Percentiles rank a stretch among this genome's conserved stretches.
Conservation (phyloP, 2,329 filamentous ascomycete species). For the Cladophialophora bantiana region DNA sequence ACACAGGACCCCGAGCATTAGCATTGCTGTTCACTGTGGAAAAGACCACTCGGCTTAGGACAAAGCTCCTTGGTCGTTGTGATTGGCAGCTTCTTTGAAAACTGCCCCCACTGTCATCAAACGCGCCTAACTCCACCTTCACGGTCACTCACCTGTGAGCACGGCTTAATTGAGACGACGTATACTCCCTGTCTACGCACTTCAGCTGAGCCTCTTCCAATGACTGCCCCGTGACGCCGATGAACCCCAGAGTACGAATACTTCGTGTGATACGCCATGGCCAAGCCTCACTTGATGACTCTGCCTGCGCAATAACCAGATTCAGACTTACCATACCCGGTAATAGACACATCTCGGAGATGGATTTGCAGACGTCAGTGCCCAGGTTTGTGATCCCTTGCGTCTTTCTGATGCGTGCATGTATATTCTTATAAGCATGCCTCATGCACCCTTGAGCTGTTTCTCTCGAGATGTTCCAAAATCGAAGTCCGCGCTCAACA, state of each 20-base stretch:
- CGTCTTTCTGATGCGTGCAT: not conserved
- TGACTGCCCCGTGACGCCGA: not conserved
- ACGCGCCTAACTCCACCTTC: not conserved
- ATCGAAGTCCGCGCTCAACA: not conserved
- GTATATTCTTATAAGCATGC: not conserved
- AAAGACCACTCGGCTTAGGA: not conserved
- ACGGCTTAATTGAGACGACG: not conserved
- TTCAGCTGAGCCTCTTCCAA: not conserved
- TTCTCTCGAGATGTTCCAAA: not conserved
- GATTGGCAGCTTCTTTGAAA: not conserved
- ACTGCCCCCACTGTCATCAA: slow-evolving; percentile 1
- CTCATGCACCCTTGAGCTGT: not conserved
- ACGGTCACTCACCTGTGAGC: not conserved
- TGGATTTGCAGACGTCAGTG: not conserved
- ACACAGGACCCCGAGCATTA: not conserved
- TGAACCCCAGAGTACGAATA: not conserved
- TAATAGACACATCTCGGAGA: not conserved
- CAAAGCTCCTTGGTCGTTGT: not conserved
- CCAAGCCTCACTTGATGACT: not conserved
- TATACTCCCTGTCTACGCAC: not conserved
- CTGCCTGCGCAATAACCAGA: not conserved
- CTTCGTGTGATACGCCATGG: not conserved
- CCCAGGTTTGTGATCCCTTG: not conserved
- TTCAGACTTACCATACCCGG: not conserved
- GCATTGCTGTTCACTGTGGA: not conserved